Base-by-base conservation (phyloP, 2,329 filamentous ascomycete species). In the Fusarium sp. region DNA sequence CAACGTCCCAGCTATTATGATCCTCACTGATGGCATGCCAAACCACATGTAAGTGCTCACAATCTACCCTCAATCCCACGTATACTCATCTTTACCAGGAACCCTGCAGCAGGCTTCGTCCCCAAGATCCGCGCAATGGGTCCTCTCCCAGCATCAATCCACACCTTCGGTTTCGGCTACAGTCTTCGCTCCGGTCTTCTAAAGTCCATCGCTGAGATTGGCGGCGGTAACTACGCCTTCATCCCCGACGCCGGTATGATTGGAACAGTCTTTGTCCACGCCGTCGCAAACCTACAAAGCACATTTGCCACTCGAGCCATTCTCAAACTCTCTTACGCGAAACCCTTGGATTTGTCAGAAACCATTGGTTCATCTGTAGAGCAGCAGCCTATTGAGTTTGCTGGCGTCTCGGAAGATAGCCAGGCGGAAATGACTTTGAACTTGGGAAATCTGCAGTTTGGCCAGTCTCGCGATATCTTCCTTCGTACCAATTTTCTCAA, bases 231-330 rank as follows among this genome's bases (percentile, higher is more conserved):
- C 73, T 91, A 88, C 59, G 80, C 86, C 11, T 90, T 89, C 66
- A 90, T 90, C 20, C 85, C 87, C 0, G 88, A 90, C 55, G 83
- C 86, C 0, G 85, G 87, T 61, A 89, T 90, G 86, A 86, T 90
- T 62, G 85, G 85, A 5, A 90, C 88, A 5, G 86, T 88, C 6
- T 89, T 90, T 63, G 82, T 89, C 5, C 86, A 90, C 69, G 86
- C 88, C 3, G 82, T 89, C 4, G 88, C 88, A 20, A 89, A 90
- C 66, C 74, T 90, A 3, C 88, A 88, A 69, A 83, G 84, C 4
- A 90, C 88, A 0, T 89, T 84, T 63, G 87, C 87, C 4, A 84
- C 79, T 6, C 78, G 80, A 2, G 84, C 84, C 5, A 77, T 70
- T 0, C 74, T 90, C 3, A 76, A 75, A 4, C 62, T 89, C 21